Base-by-base conservation (phyloP, 2,329 filamentous ascomycete genomes). In the Rutstroemia sp. region DNA sequence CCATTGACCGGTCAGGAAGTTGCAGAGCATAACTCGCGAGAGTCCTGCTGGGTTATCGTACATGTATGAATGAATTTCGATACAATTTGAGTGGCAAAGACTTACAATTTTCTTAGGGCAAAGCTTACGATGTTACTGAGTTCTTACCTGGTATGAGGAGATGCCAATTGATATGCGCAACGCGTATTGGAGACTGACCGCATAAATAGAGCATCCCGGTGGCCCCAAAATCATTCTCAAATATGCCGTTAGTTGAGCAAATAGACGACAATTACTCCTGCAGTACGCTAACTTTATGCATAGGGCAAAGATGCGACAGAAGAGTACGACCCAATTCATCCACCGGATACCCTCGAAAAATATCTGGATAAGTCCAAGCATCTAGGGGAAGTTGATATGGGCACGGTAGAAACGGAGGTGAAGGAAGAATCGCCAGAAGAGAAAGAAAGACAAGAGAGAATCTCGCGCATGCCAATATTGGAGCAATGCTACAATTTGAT, bases 191-290 rank as follows among this genome's bases (percentile, higher is more conserved):
- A 2, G 19, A 42, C 23, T 56, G 21, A 56, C 37, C 21, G 3
- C 18, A 25, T 48, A 12, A 18, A 47, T 19, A 85, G 90, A 95
- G 71, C 91, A 96, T 69, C 92, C 92, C 23, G 92, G 92, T 59
- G 92, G 90, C 39, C 80, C 85, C 63, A 94, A 92, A 70, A 95
- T 97, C 71, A 97, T 99, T 67, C 81, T 99, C 62, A 96, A 96
- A 75, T 96, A 96, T 74, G 92, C 92, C 30, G 80, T 81, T 69
- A 61, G 78, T 39, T 30, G n/a, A 10, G 2, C 19, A 5, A 16
- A 10, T 9, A 39, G 18, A 39, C 5, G 14, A n/a, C 9, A 39
- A n/a, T 52, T 18, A 14, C 9, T n/a, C n/a, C 12, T 37, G 25
- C 19, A 41, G 41, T 14, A 14, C 12, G 10, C n/a, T 56, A 23